Percentiles rank a stretch among this genome's conserved stretches.
phyloP scores from a whole-genome alignment of 176 grass and related monocot genomes.

The Puya raimondii region DNA sequence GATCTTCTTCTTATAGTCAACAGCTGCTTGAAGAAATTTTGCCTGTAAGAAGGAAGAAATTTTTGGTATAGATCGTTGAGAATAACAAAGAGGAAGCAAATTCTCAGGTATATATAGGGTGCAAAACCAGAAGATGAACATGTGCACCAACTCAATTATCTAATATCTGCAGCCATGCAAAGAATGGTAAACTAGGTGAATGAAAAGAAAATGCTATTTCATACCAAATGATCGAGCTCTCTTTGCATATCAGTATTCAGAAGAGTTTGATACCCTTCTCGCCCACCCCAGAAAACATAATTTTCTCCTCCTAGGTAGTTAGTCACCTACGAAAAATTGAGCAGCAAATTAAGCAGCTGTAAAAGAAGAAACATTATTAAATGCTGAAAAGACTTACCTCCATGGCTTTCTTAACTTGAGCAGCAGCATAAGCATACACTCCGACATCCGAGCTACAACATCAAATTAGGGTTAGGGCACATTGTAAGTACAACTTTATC shows the following conservation, averaged over 20 bases:
- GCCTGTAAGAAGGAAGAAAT: slow-evolving; percentile 37
- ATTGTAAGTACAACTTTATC: background rate
- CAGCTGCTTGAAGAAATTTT: slow-evolving; percentile 86
- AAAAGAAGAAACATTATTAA: slow-evolving; percentile 1
- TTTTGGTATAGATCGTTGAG: background rate
- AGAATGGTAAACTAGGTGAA: slow-evolving; percentile 10
- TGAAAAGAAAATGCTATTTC: background rate
- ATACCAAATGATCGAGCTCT: slow-evolving; percentile 94
- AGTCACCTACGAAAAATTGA: slow-evolving; percentile 50
- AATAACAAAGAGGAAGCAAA: background rate
- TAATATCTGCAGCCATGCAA: background rate
- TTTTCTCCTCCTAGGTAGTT: slow-evolving; percentile 95
- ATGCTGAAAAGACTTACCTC: slow-evolving; percentile 39
- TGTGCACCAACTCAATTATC: background rate
- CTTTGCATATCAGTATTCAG: slow-evolving; percentile 93
- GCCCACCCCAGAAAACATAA: slow-evolving; percentile 95
- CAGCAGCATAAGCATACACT: slow-evolving; percentile 87
- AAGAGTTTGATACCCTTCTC: slow-evolving; percentile 95
- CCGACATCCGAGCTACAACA: slow-evolving; percentile 34
- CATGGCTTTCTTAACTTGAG: slow-evolving; percentile 96
- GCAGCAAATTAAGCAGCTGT: slow-evolving; percentile 10
- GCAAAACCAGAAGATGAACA: background rate
- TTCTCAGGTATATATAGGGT: background rate
- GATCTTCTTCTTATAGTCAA: slow-evolving; percentile 90
- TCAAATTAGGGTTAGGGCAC: background rate